phyloP scores from a whole-genome alignment of 2,329 filamentous ascomycete species.

The Fonsecaea pugnacius region DNA sequence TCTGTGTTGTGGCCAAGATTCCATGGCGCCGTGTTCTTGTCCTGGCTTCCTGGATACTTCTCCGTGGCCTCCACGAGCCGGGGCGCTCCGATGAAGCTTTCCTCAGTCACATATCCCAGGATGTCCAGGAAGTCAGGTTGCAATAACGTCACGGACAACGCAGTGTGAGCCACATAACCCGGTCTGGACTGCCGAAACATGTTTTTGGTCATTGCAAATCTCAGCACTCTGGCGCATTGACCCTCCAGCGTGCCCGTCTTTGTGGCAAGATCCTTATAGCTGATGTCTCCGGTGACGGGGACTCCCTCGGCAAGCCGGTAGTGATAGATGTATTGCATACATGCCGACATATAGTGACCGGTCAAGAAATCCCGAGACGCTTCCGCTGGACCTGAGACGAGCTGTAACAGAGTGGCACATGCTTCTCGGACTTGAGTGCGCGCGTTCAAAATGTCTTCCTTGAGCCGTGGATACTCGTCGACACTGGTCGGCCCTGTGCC shows the following conservation, averaged over 20 bases:
- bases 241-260: constrained; percentile 35
- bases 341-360: constrained; percentile 40
- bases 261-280: constrained; percentile 33
- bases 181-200: constrained; percentile 40
- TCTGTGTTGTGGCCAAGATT: constrained; percentile 41
- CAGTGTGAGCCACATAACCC: constrained; percentile 57
- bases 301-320: constrained; percentile 38
- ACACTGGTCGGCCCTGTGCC: constrained; percentile 12
- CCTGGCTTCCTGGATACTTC: constrained; percentile 29
- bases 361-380: not conserved
- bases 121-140: constrained; percentile 49
- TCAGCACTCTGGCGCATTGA: constrained; percentile 37
- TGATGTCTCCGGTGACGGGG: constrained; percentile 35
- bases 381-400: constrained; percentile 11
- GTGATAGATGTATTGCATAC: constrained; percentile 36
- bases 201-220: constrained; percentile 40
- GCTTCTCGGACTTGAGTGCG: constrained; percentile 10
- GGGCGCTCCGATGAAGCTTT: constrained; percentile 32
- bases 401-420: constrained; percentile 3
- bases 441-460: constrained; percentile 10
- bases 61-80: constrained; percentile 37
- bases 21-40: constrained; percentile 37
- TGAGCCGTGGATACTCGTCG: constrained; percentile 4
- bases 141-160: constrained; percentile 56
- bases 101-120: constrained; percentile 56